These are phyloP conservation scores for Ceratobasidium theobromae DNA, from an alignment of 1,284 basidiomycete species.

Conservation along the genomic window DNA sequence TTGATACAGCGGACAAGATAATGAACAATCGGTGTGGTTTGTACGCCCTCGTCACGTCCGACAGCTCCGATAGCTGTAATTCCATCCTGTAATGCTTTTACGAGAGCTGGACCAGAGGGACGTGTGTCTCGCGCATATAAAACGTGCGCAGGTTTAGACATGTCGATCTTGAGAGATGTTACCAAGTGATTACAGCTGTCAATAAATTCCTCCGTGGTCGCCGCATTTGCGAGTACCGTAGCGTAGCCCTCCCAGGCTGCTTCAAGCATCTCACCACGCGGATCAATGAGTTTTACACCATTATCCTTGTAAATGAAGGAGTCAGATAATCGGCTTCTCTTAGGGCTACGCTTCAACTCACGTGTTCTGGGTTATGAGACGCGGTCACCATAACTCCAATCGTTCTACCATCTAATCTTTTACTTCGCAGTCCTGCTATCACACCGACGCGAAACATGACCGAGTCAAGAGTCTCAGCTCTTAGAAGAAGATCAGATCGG, in stretches of 20 bases:
- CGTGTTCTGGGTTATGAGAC: slow-evolving; percentile 95
- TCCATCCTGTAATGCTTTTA: slow-evolving; percentile 81
- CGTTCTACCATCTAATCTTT: slow-evolving; percentile 83
- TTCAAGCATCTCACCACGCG: slow-evolving; percentile 99
- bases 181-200: slow-evolving; percentile 67
- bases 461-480: slow-evolving; percentile 81
- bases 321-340: neutral
- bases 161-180: slow-evolving; percentile 70
- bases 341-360: slow-evolving; percentile 45
- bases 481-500: slow-evolving; percentile 44
- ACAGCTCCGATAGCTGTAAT: slow-evolving; percentile 68
- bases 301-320: slow-evolving; percentile 70
- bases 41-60: slow-evolving; percentile 74
- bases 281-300: slow-evolving; percentile 97
- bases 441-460: slow-evolving; percentile 93
- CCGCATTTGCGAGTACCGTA: slow-evolving; percentile 86
- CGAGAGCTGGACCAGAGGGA: slow-evolving; percentile 82
- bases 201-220: slow-evolving; percentile 71
- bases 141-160: slow-evolving; percentile 75
- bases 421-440: slow-evolving; percentile 88
- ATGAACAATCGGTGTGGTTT: slow-evolving; percentile 94
- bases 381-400: slow-evolving; percentile 99
- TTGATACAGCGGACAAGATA: slow-evolving; percentile 93
- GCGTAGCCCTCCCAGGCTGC: slow-evolving; percentile 91
- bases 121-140: slow-evolving; percentile 94